phyloP scores from a whole-genome alignment of 352 stramenopile species.

The Aphanomyces stellatus region DNA sequence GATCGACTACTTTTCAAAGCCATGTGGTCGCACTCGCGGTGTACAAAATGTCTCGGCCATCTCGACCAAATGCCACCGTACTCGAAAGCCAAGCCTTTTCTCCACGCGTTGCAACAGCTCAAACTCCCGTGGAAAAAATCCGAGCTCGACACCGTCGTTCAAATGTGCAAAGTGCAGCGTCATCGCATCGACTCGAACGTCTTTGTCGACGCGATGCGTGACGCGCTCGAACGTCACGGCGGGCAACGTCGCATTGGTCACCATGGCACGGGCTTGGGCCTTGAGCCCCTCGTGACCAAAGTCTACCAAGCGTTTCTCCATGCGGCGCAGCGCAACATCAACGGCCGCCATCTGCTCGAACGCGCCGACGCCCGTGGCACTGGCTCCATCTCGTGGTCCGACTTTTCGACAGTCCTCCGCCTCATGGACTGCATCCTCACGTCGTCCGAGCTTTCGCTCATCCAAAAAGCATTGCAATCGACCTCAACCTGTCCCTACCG shows the following conservation, averaged over 20 bases:
- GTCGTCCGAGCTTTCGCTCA: constrained; percentile 36
- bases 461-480: constrained; percentile 36
- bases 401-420: constrained; percentile 70
- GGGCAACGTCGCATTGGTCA: not conserved
- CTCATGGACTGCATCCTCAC: constrained; percentile 59
- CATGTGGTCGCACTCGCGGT: not conserved
- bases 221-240: not conserved
- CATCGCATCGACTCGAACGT: not conserved
- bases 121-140: constrained; percentile 8
- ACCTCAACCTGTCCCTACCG: constrained; percentile 22
- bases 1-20: not conserved
- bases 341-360: constrained; percentile 55
- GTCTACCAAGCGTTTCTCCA: constrained; percentile 38
- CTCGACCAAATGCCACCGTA: not conserved
- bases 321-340: constrained; percentile 68
- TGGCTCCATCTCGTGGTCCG: constrained; percentile 45
- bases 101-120: not conserved
- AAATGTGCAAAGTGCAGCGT: not conserved
- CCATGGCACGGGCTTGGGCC: not conserved
- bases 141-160: not conserved
- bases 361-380: constrained; percentile 51
- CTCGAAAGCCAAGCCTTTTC: not conserved
- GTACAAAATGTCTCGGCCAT: not conserved
- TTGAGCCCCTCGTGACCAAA: not conserved
- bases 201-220: not conserved